Percentiles rank a stretch among this genome's conserved stretches.
Evolutionary conservation across 2,329 filamentous ascomycete genomes (phyloP).

Genomic region (Trichophyton rubrum): DNA sequence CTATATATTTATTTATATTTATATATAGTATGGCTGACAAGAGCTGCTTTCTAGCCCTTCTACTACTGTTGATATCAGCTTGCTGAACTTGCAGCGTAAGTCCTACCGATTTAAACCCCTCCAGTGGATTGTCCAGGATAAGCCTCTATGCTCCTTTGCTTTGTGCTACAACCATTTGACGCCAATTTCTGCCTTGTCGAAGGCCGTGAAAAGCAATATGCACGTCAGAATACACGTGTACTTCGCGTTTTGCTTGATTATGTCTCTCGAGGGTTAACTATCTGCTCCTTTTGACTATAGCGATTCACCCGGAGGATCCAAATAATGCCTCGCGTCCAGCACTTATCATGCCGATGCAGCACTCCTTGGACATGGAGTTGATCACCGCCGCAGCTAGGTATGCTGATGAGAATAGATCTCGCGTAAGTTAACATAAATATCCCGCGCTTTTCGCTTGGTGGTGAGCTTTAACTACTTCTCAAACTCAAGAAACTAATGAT

Average conservation of each 20-base stretch:
- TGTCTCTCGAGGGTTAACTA: background rate
- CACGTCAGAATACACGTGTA: background rate
- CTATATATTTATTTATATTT: background rate
- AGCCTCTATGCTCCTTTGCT: background rate
- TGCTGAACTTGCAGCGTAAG: slow-evolving; percentile 8
- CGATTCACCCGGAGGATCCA: slow-evolving; percentile 2
- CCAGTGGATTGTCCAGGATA: no score
- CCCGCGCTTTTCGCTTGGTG: no score
- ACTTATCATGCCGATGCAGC: slow-evolving; percentile 3
- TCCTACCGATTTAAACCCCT: background rate
- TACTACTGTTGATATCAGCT: slow-evolving; percentile 5
- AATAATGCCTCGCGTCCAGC: background rate
- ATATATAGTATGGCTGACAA: background rate
- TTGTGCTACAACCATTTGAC: background rate
- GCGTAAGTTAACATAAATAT: background rate
- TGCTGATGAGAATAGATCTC: slow-evolving; percentile 3
- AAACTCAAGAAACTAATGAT: background rate
- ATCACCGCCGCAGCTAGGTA: slow-evolving; percentile 1
- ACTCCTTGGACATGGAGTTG: slow-evolving; percentile 2
- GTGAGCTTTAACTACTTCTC: no score
- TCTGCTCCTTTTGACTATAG: background rate
- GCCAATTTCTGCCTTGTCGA: background rate
- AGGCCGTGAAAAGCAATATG: background rate
- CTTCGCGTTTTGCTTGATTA: background rate
- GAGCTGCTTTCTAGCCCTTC: background rate